Evolutionary conservation across 371 early-diverging fungal genomes (phyloP).

Genomic region (Dichotomocladium elegans): DNA sequence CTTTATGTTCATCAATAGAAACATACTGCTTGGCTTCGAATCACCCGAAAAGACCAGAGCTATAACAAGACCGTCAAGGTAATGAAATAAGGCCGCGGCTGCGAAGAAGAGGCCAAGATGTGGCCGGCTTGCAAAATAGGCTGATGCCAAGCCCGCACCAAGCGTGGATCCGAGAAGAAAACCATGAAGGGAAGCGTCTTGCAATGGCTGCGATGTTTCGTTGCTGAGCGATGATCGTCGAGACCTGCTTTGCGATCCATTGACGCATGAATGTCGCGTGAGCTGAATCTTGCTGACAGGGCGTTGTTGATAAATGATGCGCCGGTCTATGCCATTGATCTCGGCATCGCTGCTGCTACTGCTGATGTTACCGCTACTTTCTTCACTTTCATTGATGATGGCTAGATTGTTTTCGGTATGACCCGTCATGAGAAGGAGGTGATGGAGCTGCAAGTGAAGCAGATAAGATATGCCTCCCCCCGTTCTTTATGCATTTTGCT

Average conservation of each 20-base stretch:
- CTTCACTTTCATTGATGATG: too few relatives aligned
- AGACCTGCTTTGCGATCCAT: too few relatives aligned
- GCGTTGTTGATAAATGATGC: neutral
- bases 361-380: too few relatives aligned
- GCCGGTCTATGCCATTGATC: neutral
- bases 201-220: neutral
- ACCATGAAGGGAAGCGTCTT: neutral
- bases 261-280: too few relatives aligned
- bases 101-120: neutral
- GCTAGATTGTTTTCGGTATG: too few relatives aligned
- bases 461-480: too few relatives aligned
- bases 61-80: neutral
- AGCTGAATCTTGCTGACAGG: neutral
- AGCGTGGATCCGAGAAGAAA: neutral
- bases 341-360: neutral
- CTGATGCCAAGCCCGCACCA: neutral
- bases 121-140: neutral
- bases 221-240: neutral
- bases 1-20: too few relatives aligned
- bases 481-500: too few relatives aligned
- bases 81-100: neutral
- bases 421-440: too few relatives aligned
- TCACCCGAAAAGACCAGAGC: too few relatives aligned
- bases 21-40: too few relatives aligned
- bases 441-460: too few relatives aligned